Evolutionary conservation across 495 filamentous ascomycete species (phyloP), one percentile per base, ranked within the genome.

Genomic region (Corynascus novoguineensis): DNA sequence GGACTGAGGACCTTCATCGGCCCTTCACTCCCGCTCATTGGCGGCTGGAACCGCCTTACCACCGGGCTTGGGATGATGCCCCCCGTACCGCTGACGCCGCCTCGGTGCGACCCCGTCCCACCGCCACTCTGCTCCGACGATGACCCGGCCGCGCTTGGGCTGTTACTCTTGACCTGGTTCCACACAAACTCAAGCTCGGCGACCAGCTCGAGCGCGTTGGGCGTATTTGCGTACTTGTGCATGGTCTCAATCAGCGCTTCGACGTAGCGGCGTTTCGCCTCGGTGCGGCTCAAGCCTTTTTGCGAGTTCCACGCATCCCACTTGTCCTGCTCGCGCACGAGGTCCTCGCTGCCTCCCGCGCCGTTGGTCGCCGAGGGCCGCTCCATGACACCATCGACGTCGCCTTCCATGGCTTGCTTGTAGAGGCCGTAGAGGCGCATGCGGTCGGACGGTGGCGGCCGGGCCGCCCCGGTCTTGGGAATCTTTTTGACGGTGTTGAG

Each of bases 401-500:
- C 90, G 31, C 93, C 93, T 74, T 97, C 91, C 92, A 96, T 97
- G 60, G 89, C 90, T 75, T 98, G 93, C 71, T 98, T 98, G 75
- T 97, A 98, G 59, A 98, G 80, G 50, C 93, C 93, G 84, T 98
- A 98, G 53, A 98, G 85, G 60, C 85, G 86, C 62, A 98, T 76
- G 25, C 93, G 87, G 64, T 92, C 92, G 31, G 80, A 75, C 9
- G 91, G 80, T 34, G 93, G 95, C 19, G 93, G 93, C 37, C 92
- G 85, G 50, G 88, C 82, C 38, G 89, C 89, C 24, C 93, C 92
- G 14, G 90, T 95, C 65, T 90, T 91, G 63, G 90, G 90, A 57
- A 98, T 96, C 65, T 93, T 93, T 73, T 96, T 96, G 60, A 97
- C 93, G 27, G 92, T 97, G 73, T 95, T 96, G 68, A 98, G 84